Percentiles rank a stretch among this genome's conserved stretches.
phyloP scores from a whole-genome alignment of 345 rosid species.

The Hevea brasiliensis region DNA sequence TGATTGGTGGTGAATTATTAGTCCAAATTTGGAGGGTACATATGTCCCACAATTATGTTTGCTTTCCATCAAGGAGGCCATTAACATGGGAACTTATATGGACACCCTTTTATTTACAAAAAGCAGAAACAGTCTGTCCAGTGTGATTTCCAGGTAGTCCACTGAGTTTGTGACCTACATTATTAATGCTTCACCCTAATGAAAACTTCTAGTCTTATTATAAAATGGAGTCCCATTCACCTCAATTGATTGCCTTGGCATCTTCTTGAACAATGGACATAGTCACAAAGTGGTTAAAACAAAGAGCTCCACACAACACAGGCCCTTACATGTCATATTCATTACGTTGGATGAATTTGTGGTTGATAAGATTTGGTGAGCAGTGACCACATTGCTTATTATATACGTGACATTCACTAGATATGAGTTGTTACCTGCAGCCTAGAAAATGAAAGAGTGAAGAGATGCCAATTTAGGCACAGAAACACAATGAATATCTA shows the following conservation, averaged over 20 bases:
- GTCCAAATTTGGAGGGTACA: neutral
- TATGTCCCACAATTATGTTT: neutral
- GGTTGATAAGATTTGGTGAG: neutral
- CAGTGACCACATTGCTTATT: neutral
- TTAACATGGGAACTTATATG: constrained; percentile 6
- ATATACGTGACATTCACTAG: no score
- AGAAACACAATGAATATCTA: neutral
- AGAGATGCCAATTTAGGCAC: neutral
- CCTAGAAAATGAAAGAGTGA: neutral
- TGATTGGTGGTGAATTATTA: constrained; percentile 20
- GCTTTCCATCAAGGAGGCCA: constrained; percentile 22
- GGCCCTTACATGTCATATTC: neutral
- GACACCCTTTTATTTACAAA: neutral
- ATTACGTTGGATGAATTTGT: neutral
- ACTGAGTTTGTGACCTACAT: constrained; percentile 4
- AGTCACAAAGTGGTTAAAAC: neutral
- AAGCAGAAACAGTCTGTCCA: constrained; percentile 17
- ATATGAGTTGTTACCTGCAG: no score
- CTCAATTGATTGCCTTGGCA: neutral
- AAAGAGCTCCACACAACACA: neutral
- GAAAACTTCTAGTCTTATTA: no score
- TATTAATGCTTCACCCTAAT: neutral
- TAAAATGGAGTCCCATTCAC: no score
- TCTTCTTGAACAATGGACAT: neutral
- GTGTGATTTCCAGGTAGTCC: constrained; percentile 7